Evolutionary conservation across 345 rosid species (phyloP), one percentile per base, ranked within the genome.

Genomic region (Psidium friedrichsthalianum): DNA sequence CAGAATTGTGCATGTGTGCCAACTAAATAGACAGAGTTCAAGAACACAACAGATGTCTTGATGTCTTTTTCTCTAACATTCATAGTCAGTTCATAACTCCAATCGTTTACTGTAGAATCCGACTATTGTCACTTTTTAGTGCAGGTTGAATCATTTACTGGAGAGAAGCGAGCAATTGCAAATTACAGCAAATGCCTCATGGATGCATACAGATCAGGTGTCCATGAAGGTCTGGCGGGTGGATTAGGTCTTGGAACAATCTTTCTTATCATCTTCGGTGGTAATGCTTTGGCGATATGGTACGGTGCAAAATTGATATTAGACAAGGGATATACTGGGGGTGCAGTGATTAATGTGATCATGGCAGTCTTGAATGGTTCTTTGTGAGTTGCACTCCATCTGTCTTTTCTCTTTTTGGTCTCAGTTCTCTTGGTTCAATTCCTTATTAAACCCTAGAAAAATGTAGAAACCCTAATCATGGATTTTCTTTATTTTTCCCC

Each of bases 91-190:
- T n/a, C n/a, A n/a, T n/a, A n/a, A n/a, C n/a, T n/a, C n/a, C n/a
- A n/a, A n/a, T n/a, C n/a, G n/a, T n/a, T n/a, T n/a, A n/a, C n/a
- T n/a, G n/a, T n/a, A n/a, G n/a, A n/a, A n/a, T n/a, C n/a, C n/a
- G n/a, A n/a, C n/a, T n/a, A n/a, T n/a, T n/a, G n/a, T n/a, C n/a
- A n/a, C n/a, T n/a, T n/a, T n/a, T n/a, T n/a, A n/a, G n/a, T n/a
- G 94, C 87, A 95, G 96, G 98, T 96, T 76, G 99, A 94, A 12
- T 94, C 98, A 2, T 95, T 93, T 86, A 96, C 96, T 1, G 98
- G 98, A 82, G 99, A 96, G 88, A 94, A 93, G 87, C 92, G 90
- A 90, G 96, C 98, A 13, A 91, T 94, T n/a, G 86, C 88, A 57
- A 85, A 80, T 59, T 95, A 94, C 89, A 91, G 92, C 74, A 91